Percentiles rank a stretch among this genome's conserved stretches.
Conservation (phyloP, 139 green algal genomes). For the Micractinium conductrix region DNA sequence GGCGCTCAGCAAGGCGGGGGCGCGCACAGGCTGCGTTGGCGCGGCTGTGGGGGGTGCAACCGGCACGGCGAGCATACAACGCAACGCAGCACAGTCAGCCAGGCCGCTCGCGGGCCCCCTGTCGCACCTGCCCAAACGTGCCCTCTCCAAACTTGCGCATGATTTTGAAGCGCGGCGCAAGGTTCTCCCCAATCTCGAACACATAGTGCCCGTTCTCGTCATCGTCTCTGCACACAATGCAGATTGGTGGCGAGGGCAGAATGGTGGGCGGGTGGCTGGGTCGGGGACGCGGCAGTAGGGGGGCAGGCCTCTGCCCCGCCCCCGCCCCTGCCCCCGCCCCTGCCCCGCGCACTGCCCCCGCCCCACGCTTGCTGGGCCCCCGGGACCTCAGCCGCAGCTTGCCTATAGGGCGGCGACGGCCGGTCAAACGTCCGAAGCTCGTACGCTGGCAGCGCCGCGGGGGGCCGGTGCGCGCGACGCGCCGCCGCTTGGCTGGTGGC, state of each 20-base stretch:
- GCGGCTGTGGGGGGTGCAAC: no score
- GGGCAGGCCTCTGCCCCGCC: no score
- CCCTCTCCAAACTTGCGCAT: constrained; percentile 94
- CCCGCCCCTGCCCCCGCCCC: no score
- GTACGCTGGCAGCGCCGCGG: neutral
- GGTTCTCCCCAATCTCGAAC: constrained; percentile 86
- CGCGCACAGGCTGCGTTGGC: no score
- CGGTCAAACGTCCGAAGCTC: constrained; percentile 28
- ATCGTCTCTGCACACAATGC: constrained; percentile 6
- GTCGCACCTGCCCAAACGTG: constrained; percentile 91
- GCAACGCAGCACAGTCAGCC: no score
- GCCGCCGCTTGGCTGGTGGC: constrained; percentile 27
- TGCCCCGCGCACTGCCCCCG: no score
- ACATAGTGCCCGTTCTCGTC: constrained; percentile 84
- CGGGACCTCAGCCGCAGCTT: neutral
- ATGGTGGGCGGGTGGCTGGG: no score
- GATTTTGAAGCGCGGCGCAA: constrained; percentile 91
- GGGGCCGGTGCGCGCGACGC: constrained; percentile 1
- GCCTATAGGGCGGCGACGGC: constrained; percentile 20
- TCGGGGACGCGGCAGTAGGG: no score
- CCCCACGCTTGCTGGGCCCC: neutral
- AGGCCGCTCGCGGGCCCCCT: no score
- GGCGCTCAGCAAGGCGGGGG: no score
- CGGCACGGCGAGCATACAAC: no score
- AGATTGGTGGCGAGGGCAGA: no score